Evolutionary conservation across 352 stramenopile species (phyloP), one percentile per base, ranked within the genome.

Genomic region (Globisporangium splendens): DNA sequence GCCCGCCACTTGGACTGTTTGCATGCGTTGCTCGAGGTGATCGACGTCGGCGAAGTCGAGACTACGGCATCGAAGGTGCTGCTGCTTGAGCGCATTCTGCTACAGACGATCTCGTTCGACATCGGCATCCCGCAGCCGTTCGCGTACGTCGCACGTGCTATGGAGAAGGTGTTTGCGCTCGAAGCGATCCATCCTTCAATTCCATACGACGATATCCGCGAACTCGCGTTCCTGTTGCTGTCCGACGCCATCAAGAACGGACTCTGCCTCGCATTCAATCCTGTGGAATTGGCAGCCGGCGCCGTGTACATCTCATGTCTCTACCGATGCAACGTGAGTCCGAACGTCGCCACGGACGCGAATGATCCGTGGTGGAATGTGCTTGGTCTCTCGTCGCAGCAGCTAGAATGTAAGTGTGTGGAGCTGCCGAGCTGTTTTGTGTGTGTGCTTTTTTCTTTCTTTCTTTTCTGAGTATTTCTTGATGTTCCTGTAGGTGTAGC

Each of bases 91-190:
- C 63, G 83, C 50, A 73, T 93, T 24, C 31, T 93, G 51, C 57
- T 93, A 52, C 82, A 90, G 49, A 90, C 81, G 28, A 66, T 93
- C 14, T 79, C 73, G 21, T 93, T 91, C 51, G 76, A 93, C 47
- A 65, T 93, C 18, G 69, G 70, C n/a, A 66, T 81, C 1, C 72
- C 83, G 15, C 77, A 91, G 62, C 81, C 83, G 0, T 89, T 87
- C 58, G 67, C 76, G 17, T 86, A 89, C 48, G 73, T 91, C 10
- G 57, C 73, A 21, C 70, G 62, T 5, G 64, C 65, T 17, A 77
- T 92, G 72, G 77, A 88, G 47, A 56, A 54, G 3, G 24, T 92
- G 14, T 84, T 89, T 50, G 64, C 67, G 11, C 57, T 90, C 15
- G 72, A 89, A 15, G 77, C 81, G 1, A 75, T 89, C 54, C 70